phyloP scores from a whole-genome alignment of 768 basidiomycete genomes.

The Mycena filopes region DNA sequence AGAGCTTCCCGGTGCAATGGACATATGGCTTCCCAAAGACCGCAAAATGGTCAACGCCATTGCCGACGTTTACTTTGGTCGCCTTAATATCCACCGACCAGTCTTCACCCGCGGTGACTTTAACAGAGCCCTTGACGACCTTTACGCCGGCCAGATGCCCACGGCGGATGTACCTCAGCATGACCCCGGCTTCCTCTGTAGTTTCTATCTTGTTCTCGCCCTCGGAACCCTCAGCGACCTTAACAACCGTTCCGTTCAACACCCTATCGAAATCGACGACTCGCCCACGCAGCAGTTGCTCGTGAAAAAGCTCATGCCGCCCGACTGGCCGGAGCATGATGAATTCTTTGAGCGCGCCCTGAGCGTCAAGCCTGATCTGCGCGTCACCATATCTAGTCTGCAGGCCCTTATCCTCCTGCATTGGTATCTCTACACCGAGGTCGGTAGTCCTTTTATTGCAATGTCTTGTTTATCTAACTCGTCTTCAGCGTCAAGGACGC shows the following conservation, averaged over 20 bases:
- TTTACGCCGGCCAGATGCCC: constrained; percentile 67
- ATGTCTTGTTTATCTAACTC: constrained; percentile 23
- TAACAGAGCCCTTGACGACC: constrained; percentile 66
- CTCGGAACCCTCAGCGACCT: constrained; percentile 86
- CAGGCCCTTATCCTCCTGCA: constrained; percentile 87
- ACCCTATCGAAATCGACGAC: constrained; percentile 61
- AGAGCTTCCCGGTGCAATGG: constrained; percentile 50
- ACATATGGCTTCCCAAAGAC: constrained; percentile 82
- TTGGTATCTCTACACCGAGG: constrained; percentile 92
- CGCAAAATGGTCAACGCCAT: constrained; percentile 71
- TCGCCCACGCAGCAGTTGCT: constrained; percentile 48
- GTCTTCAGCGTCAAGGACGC: constrained; percentile 81
- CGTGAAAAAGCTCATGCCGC: constrained; percentile 71
- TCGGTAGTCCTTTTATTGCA: constrained; percentile 42
- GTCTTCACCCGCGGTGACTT: constrained; percentile 79
- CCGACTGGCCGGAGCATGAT: constrained; percentile 82
- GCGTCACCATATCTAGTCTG: constrained; percentile 83
- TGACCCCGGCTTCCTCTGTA: constrained; percentile 85
- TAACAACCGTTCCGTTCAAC: constrained; percentile 72
- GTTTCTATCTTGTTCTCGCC: constrained; percentile 80
- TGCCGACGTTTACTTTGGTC: constrained; percentile 77
- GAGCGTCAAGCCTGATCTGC: constrained; percentile 81
- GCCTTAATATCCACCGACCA: constrained; percentile 84
- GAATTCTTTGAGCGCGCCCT: constrained; percentile 88
- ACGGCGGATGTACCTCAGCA: constrained; percentile 48